Conservation (phyloP, 2,329 filamentous ascomycete genomes). For the Microsporum audouinii region DNA sequence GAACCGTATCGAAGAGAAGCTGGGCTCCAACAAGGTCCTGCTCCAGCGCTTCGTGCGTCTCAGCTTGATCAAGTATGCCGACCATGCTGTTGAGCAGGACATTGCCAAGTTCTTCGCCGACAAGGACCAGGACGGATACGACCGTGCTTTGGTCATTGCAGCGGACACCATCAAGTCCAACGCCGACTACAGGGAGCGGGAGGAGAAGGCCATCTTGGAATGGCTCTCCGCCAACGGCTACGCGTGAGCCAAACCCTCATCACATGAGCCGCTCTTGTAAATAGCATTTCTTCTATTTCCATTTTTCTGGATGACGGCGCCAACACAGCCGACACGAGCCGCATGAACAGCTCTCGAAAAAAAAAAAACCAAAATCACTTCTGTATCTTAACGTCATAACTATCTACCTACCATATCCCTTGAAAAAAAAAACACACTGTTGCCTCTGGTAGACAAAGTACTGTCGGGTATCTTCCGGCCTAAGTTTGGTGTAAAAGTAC, state of each 20-base stretch:
- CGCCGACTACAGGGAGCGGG: slow-evolving; percentile 69
- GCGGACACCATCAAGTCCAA: slow-evolving; percentile 76
- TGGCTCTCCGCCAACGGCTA: slow-evolving; percentile 62
- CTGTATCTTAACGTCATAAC: neutral
- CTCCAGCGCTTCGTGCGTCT: slow-evolving; percentile 79
- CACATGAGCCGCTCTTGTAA: neutral
- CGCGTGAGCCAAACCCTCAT: slow-evolving; percentile 7
- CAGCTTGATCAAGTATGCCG: slow-evolving; percentile 66
- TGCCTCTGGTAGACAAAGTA: neutral
- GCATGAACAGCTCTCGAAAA: neutral
- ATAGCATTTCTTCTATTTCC: neutral
- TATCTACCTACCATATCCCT: neutral
- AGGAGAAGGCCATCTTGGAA: slow-evolving; percentile 59
- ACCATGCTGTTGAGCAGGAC: slow-evolving; percentile 56
- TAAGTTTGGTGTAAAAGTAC: neutral
- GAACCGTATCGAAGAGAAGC: slow-evolving; percentile 56
- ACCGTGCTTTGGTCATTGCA: slow-evolving; percentile 73
- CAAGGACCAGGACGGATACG: slow-evolving; percentile 77
- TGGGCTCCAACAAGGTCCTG: slow-evolving; percentile 72
- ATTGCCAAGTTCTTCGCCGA: slow-evolving; percentile 74
- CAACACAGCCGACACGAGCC: neutral
- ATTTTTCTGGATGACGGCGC: neutral
- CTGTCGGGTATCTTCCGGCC: neutral
- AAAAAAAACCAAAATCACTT: neutral
- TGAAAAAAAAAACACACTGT: neutral